Percentiles rank a stretch among this genome's conserved stretches.
Conservation (phyloP, 306 rosid genomes). For the Cucumis melo region DNA sequence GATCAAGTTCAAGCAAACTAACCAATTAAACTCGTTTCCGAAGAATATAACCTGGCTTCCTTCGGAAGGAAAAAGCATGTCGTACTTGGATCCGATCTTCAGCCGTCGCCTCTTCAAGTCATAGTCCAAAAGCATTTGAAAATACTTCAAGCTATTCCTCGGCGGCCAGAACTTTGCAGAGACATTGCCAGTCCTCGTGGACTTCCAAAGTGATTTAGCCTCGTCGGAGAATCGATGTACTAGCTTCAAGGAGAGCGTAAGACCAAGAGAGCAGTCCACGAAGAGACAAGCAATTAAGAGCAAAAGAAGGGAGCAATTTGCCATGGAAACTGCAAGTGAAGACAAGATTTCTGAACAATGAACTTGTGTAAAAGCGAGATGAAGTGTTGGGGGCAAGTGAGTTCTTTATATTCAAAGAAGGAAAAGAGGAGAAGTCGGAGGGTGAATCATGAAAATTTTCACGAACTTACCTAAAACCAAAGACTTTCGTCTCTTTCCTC, state of each 20-base stretch:
- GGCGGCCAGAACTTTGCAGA: conserved; percentile 24
- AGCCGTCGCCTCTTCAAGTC: conserved; percentile 33
- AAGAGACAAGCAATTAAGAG: not conserved
- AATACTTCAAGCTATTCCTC: conserved; percentile 27
- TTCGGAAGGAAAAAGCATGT: conserved; percentile 43
- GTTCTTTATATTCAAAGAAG: no score
- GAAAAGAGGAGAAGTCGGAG: not conserved
- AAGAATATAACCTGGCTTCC: conserved; percentile 42
- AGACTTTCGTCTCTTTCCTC: no score
- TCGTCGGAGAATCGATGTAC: conserved; percentile 51
- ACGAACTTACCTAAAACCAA: no score
- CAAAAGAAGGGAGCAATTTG: conserved; percentile 1
- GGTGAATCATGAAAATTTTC: no score
- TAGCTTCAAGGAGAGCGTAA: conserved; percentile 25
- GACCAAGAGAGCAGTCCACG: not conserved
- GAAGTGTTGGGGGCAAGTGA: not conserved
- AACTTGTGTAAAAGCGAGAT: not conserved
- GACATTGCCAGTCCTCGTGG: conserved; percentile 14
- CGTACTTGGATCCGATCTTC: conserved; percentile 28
- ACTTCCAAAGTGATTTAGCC: conserved; percentile 16
- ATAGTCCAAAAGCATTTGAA: conserved; percentile 22
- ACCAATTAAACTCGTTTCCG: conserved; percentile 65
- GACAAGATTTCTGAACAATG: not conserved
- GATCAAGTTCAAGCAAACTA: conserved; percentile 12
- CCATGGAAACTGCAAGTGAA: conserved; percentile 6